Base-by-base conservation (phyloP, 306 rosid species). In the Vicia faba region DNA sequence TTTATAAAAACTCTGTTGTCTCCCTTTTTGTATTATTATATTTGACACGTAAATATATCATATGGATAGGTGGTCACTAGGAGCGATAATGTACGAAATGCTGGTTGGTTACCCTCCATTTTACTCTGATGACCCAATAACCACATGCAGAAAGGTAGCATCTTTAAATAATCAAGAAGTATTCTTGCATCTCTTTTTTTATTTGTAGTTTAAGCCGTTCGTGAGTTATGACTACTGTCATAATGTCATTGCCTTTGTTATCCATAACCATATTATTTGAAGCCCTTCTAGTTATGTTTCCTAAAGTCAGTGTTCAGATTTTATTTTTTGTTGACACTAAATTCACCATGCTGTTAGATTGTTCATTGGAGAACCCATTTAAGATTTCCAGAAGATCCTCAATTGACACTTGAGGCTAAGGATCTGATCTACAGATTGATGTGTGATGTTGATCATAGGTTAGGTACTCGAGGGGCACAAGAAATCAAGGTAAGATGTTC, bases 81-180 rank as follows among this genome's bases (percentile, higher is more conserved):
- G 98, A 71, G 98, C 98, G 33, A 93, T 93, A 73, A 80, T 93
- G 96, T 93, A 93, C 36, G 98, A 93, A 85, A 93, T 93, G 98
- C 95, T 93, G 73, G 88, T 93, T 70, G 98, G 98, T 46, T 93
- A 88, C 65, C 97, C 98, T 72, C 98, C 98, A 78, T 93, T 93
- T 82, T 93, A 88, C 82, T 80, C 98, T 2, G 97, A 93, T 72
- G 98, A 88, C 62, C 98, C 98, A 70, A 84, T 93, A 80, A 74
- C 83, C 74, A 84, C 98, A 10, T 93, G 98, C 87, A 83, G 91
- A 93, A 93, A 89, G 98, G 98, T 93, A 80, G 61, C 28, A 67
- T 69, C 62, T 68, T 39, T 38, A 61, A 38, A 38, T 11, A 6
- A 38, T 41, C 70, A 50, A 35, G 23, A 40, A 36, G 39, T 18